Percentiles rank a stretch among this genome's conserved stretches.
Evolutionary conservation across 768 basidiomycete genomes (phyloP).

Genomic region (Pisolithus albus): DNA sequence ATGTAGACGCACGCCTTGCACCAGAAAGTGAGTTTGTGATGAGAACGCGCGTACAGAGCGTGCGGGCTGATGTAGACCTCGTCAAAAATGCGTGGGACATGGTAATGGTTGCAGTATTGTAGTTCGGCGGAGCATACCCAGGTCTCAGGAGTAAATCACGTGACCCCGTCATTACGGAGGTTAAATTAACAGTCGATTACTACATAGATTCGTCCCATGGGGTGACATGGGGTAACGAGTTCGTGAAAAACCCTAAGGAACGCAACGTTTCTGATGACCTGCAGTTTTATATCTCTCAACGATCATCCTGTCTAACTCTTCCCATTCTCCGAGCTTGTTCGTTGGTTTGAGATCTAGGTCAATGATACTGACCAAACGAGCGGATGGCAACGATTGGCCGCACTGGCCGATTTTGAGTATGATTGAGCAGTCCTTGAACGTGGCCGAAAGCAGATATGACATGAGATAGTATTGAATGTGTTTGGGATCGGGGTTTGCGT

Average conservation of each 20-base stretch:
- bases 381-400: slow-evolving; percentile 8
- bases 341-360: slow-evolving; percentile 83
- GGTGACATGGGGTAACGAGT: no score
- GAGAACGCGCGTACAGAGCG: slow-evolving; percentile 1
- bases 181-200: no score
- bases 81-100: slow-evolving; percentile 12
- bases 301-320: slow-evolving; percentile 64
- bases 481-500: slow-evolving; percentile 32
- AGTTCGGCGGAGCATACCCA: not conserved
- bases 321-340: slow-evolving; percentile 62
- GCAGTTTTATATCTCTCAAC: slow-evolving; percentile 34
- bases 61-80: slow-evolving; percentile 8
- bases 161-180: not conserved
- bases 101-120: not conserved
- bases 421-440: slow-evolving; percentile 94
- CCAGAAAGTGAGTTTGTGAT: not conserved
- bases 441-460: slow-evolving; percentile 81
- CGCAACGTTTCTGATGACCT: slow-evolving; percentile 12
- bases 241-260: slow-evolving; percentile 8
- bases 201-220: not conserved
- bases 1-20: slow-evolving; percentile 40
- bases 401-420: slow-evolving; percentile 35
- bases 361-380: slow-evolving; percentile 56
- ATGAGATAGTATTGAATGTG: slow-evolving; percentile 58
- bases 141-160: not conserved